Base-by-base conservation (phyloP, 345 rosid genomes). In the Syzygium aqueum region DNA sequence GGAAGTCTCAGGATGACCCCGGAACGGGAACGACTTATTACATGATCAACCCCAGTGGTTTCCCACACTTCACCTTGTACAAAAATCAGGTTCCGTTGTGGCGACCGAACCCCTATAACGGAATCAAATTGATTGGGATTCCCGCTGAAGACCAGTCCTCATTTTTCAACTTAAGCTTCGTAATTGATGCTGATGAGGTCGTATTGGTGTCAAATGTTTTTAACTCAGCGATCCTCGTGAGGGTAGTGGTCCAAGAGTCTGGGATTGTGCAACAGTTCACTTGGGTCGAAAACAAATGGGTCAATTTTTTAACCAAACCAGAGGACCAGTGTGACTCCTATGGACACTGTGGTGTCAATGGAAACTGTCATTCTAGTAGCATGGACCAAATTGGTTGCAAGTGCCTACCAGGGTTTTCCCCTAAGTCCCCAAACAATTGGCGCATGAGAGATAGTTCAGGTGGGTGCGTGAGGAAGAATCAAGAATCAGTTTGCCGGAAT, bases 1-100 rank as follows among this genome's bases (percentile, higher is more conserved):
- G 93, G 93, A 88, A 46, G 30, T 85, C 77, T 52, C 6, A 16
- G 11, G 86, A 89, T 7, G 92, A 92, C 85, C 93, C 93, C 7
- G 85, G 87, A 10, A 43, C 84, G 2, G 92, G 93, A 19, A 86
- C 53, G 12, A 86, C 27, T 19, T 53, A 86, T 53, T 89, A 57
- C 73, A 88, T 87, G 53, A 2, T 90, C 21, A 67, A 89, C 3
- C 85, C 59, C 51, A 51, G 22, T 22, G 93, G 93, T 11, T 86
- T 89, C 53, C 93, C 92, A 7, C 91, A 90, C n/a, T 9, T 84
- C 11, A 86, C 88, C 51, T 53, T 92, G 43, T 54, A 21, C 84
- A 83, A 56, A 51, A 54, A 27, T 33, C 14, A 33, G n/a, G 28
- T 10, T 23, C 28, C 23, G 27, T n/a, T 53, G 8, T 37, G 56